Evolutionary conservation across 169 alveolate genomes (phyloP).

Genomic region (Cystoisospora suis): DNA sequence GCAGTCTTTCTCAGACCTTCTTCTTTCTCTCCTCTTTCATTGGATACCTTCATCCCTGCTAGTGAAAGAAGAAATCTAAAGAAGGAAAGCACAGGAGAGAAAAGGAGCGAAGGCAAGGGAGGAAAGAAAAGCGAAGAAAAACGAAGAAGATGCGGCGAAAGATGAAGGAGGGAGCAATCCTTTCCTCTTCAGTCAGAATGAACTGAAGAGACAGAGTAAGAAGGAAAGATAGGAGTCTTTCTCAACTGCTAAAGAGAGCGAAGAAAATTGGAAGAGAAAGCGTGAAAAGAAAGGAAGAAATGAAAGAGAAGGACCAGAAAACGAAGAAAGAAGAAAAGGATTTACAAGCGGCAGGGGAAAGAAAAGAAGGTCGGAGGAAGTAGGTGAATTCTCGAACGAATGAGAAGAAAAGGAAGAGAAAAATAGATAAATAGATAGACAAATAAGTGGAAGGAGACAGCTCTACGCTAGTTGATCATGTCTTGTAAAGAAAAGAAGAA

Average conservation of each 20-base stretch:
- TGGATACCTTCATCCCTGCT: too few species aligned
- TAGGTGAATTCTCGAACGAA: not conserved
- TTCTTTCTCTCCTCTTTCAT: too few species aligned
- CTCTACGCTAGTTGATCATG: too few species aligned
- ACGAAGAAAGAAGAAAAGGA: not conserved
- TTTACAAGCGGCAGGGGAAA: not conserved
- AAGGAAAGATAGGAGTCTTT: not conserved
- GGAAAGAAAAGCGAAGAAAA: not conserved
- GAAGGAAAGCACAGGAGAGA: too few species aligned
- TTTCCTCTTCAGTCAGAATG: not conserved
- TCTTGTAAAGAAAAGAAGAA: too few species aligned
- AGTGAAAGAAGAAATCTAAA: too few species aligned
- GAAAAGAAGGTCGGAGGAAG: not conserved
- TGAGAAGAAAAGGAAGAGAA: not conserved
- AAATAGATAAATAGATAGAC: not conserved
- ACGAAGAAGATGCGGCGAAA: not conserved
- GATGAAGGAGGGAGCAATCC: not conserved
- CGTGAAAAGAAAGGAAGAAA: not conserved
- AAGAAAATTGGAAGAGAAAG: not conserved
- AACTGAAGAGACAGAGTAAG: not conserved
- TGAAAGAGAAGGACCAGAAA: not conserved
- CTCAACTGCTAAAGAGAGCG: not conserved
- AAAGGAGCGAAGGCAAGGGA: not conserved
- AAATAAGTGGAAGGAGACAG: not conserved
- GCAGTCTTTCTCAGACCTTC: too few species aligned